Percentiles rank a stretch among this genome's conserved stretches.
Conservation (phyloP, 352 stramenopile genomes). For the Phytopythium litorale region DNA sequence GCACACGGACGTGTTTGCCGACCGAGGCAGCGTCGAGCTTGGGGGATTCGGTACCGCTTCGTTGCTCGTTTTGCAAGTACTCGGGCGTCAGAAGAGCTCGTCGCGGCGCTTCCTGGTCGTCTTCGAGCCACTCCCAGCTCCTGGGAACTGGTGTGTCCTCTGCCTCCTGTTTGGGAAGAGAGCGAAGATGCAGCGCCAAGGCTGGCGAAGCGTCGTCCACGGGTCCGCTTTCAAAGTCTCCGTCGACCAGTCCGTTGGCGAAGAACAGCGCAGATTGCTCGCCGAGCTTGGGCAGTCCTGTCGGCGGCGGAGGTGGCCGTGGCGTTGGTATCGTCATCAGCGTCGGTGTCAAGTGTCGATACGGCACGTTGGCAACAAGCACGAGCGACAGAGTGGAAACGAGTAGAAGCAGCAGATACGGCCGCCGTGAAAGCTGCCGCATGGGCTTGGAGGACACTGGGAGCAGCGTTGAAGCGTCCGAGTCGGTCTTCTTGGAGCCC, state of each 20-base stretch:
- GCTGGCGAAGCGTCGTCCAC: not conserved
- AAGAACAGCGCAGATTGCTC: not conserved
- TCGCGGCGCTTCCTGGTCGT: not conserved
- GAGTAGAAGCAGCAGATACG: not conserved
- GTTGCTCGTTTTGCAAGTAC: not conserved
- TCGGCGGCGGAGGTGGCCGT: not conserved
- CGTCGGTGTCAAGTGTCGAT: too few relatives aligned
- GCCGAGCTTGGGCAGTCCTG: not conserved
- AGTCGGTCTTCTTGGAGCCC: not conserved
- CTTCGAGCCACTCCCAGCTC: not conserved
- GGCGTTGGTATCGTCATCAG: too few relatives aligned
- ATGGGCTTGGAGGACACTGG: not conserved
- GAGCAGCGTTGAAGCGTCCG: not conserved
- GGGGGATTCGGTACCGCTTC: not conserved
- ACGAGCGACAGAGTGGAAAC: too few relatives aligned
- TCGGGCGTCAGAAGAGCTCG: not conserved
- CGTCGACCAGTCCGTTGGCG: not conserved
- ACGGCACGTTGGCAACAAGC: not conserved
- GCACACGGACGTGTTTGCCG: conserved; percentile 10
- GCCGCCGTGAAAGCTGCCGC: not conserved
- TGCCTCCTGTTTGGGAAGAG: not conserved
- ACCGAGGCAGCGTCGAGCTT: not conserved
- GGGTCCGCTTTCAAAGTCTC: not conserved
- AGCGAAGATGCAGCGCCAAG: not conserved
- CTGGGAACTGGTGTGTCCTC: not conserved